Conservation (phyloP, 2,329 filamentous ascomycete genomes). For the Drechslerella dactyloides region DNA sequence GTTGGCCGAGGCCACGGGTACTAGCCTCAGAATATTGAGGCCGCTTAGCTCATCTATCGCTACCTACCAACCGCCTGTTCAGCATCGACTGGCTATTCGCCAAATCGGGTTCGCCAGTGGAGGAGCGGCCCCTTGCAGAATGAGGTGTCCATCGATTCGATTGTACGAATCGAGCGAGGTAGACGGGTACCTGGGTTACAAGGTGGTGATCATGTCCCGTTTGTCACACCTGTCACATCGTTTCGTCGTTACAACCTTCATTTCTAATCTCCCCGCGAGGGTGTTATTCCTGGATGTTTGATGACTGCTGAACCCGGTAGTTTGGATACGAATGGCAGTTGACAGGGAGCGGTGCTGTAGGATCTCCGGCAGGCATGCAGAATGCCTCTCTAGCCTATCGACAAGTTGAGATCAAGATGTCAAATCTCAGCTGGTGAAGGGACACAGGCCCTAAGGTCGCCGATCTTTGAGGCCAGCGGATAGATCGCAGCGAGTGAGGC, state of each 20-base stretch:
- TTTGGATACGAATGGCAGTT: neutral
- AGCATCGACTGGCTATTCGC: neutral
- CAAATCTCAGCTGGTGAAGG: constrained; percentile 47
- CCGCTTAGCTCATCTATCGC: neutral
- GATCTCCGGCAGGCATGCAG: constrained; percentile 20
- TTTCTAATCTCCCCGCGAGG: no score
- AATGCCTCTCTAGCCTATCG: neutral
- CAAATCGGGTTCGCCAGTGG: no score
- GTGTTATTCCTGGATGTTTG: neutral
- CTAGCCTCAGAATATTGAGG: neutral
- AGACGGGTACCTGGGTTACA: neutral
- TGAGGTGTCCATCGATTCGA: neutral
- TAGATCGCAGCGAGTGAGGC: constrained; percentile 16
- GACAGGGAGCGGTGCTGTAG: no score
- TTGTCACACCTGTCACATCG: neutral
- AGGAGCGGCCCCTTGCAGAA: neutral
- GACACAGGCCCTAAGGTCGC: constrained; percentile 20
- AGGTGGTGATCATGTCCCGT: neutral
- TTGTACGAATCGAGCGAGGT: neutral
- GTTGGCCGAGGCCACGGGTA: neutral
- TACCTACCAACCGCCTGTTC: neutral
- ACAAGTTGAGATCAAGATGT: constrained; percentile 9
- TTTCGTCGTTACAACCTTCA: neutral
- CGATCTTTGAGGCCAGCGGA: constrained; percentile 20
- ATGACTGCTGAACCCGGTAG: neutral